These are phyloP conservation scores for Oryza punctata DNA, from an alignment of 176 grass and related monocot species.

Conservation along the genomic window DNA sequence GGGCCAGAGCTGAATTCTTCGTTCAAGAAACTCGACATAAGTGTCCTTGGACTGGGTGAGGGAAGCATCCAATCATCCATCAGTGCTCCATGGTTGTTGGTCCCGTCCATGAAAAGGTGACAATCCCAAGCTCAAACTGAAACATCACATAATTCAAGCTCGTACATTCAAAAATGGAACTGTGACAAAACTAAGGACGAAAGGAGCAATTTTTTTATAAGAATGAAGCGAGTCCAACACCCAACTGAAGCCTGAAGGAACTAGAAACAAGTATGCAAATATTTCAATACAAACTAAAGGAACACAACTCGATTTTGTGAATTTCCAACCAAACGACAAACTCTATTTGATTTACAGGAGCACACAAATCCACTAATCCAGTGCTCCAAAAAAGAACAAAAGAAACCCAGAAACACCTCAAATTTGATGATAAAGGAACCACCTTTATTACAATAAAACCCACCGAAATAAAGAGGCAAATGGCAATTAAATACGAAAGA, in stretches of 20 bases:
- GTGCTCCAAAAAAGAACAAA: neutral
- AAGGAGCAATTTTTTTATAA: neutral
- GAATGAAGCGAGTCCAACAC: neutral
- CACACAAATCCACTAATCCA: neutral
- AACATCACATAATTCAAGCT: conserved; percentile 10
- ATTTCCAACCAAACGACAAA: neutral
- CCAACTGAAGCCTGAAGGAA: neutral
- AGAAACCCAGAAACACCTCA: neutral
- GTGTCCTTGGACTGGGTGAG: conserved; percentile 64
- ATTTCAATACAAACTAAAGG: neutral
- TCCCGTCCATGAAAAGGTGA: conserved; percentile 33
- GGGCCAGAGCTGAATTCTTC: conserved; percentile 51
- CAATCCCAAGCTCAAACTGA: neutral
- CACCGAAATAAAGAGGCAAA: neutral
- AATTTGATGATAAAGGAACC: conserved; percentile 22
- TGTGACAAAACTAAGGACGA: neutral
- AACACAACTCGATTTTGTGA: neutral
- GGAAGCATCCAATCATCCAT: conserved; percentile 73
- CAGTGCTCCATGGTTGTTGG: conserved; percentile 35
- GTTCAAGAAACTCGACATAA: conserved; percentile 56
- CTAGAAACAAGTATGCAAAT: neutral
- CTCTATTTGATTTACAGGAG: neutral
- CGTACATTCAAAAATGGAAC: neutral
- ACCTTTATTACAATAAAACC: conserved; percentile 38
- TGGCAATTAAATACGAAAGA: conserved; percentile 2